Base-by-base conservation (phyloP, 441 rosid genomes). In the Pelargonium hybrid region DNA sequence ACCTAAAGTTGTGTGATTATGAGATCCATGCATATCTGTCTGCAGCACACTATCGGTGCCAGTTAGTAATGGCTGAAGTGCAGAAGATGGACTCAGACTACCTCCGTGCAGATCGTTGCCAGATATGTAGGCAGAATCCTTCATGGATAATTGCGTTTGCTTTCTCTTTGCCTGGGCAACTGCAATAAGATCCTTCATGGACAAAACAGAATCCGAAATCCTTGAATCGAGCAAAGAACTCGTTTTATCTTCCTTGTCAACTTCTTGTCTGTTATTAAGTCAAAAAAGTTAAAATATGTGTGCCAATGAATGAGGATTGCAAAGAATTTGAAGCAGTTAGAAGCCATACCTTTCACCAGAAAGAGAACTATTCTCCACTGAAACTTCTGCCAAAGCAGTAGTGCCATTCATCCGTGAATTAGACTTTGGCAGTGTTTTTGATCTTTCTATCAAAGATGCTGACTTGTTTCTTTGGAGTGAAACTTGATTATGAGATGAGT, bases 151-250 rank as follows among this genome's bases (percentile, higher is more conserved):
- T n/a, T n/a, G n/a, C n/a, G n/a, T n/a, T n/a, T 82, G 85, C 82
- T 75, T 88, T 81, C 97, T 87, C 85, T 96, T 96, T 61, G 96
- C 99, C 77, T 87, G 98, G 47, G 99, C 99, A 69, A 96, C 97
- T 43, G 99, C 99, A 82, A 96, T 90, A 67, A 96, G 89, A 86
- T 86, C 78, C 88, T 90, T 93, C 97, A 96, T 87, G 61, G 99
- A 88, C 73, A 67, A 69, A 75, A 75, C 79, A 63, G 93, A 84
- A 75, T 92, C 96, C 41, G 88, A 82, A 71, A 87, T 85, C 79
- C 70, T 90, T 66, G 87, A 78, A 75, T 77, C 85, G 52, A 67
- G 68, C 68, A 86, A 69, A 37, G 79, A 79, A 73, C 72, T 71
- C 72, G 62, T 71, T 76, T 81, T 79, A 65, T 83, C 91, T 77